Evolutionary conservation across 306 rosid species (phyloP).

Genomic region (Luffa acutangula): DNA sequence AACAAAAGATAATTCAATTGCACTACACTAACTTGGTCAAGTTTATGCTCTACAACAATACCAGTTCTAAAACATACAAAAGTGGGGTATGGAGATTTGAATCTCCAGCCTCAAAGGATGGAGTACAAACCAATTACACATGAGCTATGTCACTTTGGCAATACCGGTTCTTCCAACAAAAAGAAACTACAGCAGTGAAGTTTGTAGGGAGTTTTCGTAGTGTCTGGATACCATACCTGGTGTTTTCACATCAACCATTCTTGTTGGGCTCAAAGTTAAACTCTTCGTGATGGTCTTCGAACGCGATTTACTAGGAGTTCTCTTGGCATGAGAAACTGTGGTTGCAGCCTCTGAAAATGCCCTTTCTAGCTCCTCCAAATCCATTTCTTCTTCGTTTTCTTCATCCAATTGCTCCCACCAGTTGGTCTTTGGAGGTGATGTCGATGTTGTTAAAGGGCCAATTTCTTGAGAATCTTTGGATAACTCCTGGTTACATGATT

Average conservation of each 20-base stretch:
- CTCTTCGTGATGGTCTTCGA: conserved; percentile 11
- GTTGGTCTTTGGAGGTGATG: conserved; percentile 14
- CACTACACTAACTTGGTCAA: neutral
- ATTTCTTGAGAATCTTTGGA: conserved; percentile 10
- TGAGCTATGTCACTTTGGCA: no score
- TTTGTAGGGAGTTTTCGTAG: neutral
- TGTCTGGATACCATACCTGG: conserved; percentile 31
- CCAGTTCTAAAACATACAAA: neutral
- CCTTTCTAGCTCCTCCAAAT: conserved; percentile 47
- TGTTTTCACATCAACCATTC: conserved; percentile 17
- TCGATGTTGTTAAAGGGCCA: conserved; percentile 5
- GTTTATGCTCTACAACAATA: neutral
- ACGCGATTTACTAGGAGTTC: conserved; percentile 11
- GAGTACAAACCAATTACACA: no score
- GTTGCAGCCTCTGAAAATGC: conserved; percentile 48
- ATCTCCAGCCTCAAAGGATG: no score
- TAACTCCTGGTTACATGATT: conserved; percentile 8
- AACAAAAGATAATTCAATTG: neutral
- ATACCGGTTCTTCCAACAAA: neutral
- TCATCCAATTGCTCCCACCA: conserved; percentile 26
- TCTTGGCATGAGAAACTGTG: conserved; percentile 39
- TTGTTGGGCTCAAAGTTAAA: conserved; percentile 16
- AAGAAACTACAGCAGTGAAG: neutral
- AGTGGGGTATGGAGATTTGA: no score
- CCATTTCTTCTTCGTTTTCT: conserved; percentile 30